Base-by-base conservation (phyloP, 495 filamentous ascomycete genomes). In the Xylaria nigripes region DNA sequence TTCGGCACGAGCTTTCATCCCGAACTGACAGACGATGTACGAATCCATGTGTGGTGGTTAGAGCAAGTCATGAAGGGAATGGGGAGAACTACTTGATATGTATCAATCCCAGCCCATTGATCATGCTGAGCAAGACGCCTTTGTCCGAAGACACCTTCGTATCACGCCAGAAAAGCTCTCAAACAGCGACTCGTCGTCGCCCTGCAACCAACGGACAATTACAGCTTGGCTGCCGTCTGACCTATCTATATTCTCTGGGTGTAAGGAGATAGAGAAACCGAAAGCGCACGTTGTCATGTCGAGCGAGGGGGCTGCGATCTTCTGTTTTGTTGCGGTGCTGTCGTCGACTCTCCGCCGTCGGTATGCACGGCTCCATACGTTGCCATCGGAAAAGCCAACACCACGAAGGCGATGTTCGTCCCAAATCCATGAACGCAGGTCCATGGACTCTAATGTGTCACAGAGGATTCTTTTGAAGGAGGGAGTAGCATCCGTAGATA, bases 1-100 rank as follows among this genome's bases (percentile, higher is more conserved):
- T 90, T 98, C 55, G 94, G 90, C 6, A 97, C 90, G 6, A 96
- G 90, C 65, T 98, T 97, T 64, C 94, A 98, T 64, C 93, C 94
- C 0, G 94, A 98, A 68, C 69, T 98, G 64, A 98, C 92, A 21
- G 82, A 81, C 21, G 93, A 98, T 68, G 74, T 81, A 54, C 77
- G 93, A 61, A 96, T 97, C 61, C 93, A 98, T 70, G 70, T 81
- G 3, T 98, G 93, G 93, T 98, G 93, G 93, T 62, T 98, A 64
- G 68, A 77, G 59, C 79, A 90, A 67, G 88, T 96, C 30, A 29
- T 71, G 23, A 66, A 71, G 45, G 54, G 18, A 6, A 15, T 42
- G 34, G 15, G 16, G 12, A 22, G 32, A 8, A 15, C n/a, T 29
- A 18, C 21, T 25, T 32, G 30, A n/a, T 23, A 21, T 38, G 32